A percentile compares a stretch with the other conserved stretches of the same genome.
Evolutionary conservation across 805 yeast species (phyloP).

Genomic region (Kazachstania martiniae): DNA sequence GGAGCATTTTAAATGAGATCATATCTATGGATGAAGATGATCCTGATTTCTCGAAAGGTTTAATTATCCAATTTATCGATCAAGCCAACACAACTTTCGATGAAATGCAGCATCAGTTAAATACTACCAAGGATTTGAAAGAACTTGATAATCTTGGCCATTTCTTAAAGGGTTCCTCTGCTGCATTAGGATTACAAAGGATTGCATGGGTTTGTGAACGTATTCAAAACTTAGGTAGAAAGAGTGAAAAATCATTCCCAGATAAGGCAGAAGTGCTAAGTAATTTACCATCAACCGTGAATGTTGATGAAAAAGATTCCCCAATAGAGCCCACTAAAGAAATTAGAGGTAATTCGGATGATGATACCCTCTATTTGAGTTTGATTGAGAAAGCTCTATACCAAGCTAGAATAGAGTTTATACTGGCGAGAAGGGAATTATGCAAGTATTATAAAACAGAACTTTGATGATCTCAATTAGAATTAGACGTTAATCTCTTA

Average conservation of each 20-base stretch:
- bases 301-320: conserved; percentile 7
- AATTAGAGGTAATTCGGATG: conserved; percentile 21
- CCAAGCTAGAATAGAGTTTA: conserved; percentile 39
- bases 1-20: conserved; percentile 81
- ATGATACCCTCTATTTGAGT: conserved; percentile 32
- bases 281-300: conserved; percentile 6
- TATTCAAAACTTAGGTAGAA: conserved; percentile 76
- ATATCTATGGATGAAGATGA: conserved; percentile 95
- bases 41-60: conserved; percentile 72
- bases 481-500: neutral
- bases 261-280: conserved; percentile 5
- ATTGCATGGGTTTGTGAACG: conserved; percentile 85
- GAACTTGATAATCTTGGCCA: conserved; percentile 75
- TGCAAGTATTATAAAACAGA: conserved; percentile 36
- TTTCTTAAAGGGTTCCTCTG: conserved; percentile 89
- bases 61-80: conserved; percentile 76
- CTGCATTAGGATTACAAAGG: conserved; percentile 76
- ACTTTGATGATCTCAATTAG: conserved; percentile 6
- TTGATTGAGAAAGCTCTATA: conserved; percentile 36
- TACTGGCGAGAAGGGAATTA: conserved; percentile 35
- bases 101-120: conserved; percentile 44
- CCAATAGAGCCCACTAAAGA: conserved; percentile 6
- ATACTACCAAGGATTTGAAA: conserved; percentile 35
- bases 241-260: conserved; percentile 23
- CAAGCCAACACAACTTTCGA: conserved; percentile 76